phyloP scores from a whole-genome alignment of 2,329 filamentous ascomycete genomes.

The Aspergillus quadricinctus region DNA sequence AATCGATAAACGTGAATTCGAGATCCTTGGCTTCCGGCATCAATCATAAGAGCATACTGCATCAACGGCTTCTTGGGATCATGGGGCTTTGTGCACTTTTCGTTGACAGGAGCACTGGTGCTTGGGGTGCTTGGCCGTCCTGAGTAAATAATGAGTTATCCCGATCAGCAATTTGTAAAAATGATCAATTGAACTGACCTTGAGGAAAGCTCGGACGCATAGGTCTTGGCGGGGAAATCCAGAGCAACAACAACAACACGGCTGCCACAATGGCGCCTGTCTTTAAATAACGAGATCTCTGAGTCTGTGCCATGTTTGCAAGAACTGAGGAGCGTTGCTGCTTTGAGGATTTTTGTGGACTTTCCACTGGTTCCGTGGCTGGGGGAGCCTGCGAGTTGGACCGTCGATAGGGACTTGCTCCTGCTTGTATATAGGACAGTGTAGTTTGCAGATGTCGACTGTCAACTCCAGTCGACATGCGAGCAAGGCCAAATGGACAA shows the following conservation, averaged over 20 bases:
- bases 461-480: slow-evolving; percentile 55
- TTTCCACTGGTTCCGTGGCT: slow-evolving; percentile 41
- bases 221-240: slow-evolving; percentile 45
- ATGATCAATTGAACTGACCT: slow-evolving; percentile 16
- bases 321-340: slow-evolving; percentile 31
- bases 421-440: slow-evolving; percentile 51
- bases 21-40: slow-evolving; percentile 95
- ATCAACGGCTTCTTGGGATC: slow-evolving; percentile 88
- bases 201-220: slow-evolving; percentile 19
- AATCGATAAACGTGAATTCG: slow-evolving; percentile 98
- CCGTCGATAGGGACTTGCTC: slow-evolving; percentile 45
- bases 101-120: slow-evolving; percentile 51
- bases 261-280: slow-evolving; percentile 57
- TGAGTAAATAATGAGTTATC: not conserved
- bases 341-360: slow-evolving; percentile 40
- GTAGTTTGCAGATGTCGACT: slow-evolving; percentile 47
- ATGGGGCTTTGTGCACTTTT: slow-evolving; percentile 75
- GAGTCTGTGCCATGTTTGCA: slow-evolving; percentile 58
- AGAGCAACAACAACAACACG: slow-evolving; percentile 54
- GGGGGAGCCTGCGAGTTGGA: slow-evolving; percentile 49
- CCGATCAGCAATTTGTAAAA: not conserved
- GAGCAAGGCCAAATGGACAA: slow-evolving; percentile 27
- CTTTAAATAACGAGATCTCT: slow-evolving; percentile 58
- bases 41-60: slow-evolving; percentile 98
- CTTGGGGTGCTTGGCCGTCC: slow-evolving; percentile 17